Evolutionary conservation across 768 basidiomycete genomes (phyloP).

Genomic region (Kockovaella imperatae): DNA sequence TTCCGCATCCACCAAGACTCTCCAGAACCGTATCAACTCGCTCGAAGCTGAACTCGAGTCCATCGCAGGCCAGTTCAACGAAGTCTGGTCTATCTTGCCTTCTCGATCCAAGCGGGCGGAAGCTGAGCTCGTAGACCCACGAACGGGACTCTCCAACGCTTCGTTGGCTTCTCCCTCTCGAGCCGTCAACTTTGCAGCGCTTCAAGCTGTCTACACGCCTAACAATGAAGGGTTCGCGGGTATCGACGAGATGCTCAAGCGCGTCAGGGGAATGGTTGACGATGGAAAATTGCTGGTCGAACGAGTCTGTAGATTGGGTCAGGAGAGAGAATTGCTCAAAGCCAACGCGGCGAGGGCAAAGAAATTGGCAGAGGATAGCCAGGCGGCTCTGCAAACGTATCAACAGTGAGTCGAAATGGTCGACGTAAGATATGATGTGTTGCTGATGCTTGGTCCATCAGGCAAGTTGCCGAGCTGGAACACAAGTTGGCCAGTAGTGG

Average conservation of each 20-base stretch:
- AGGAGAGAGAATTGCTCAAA: conserved; percentile 83
- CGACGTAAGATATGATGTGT: neutral
- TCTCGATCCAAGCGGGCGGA: conserved; percentile 69
- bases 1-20: conserved; percentile 14
- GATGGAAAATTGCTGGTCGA: conserved; percentile 81
- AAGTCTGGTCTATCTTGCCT: conserved; percentile 74
- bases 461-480: conserved; percentile 43
- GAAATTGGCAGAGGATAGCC: conserved; percentile 78
- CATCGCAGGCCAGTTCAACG: conserved; percentile 58
- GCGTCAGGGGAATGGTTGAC: conserved; percentile 70
- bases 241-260: conserved; percentile 64
- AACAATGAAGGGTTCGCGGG: conserved; percentile 52
- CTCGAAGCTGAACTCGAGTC: conserved; percentile 51
- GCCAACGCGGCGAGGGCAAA: conserved; percentile 86
- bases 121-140: conserved; percentile 46
- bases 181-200: conserved; percentile 75
- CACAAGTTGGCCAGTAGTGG: conserved; percentile 35
- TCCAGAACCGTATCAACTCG: conserved; percentile 24
- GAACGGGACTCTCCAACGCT: conserved; percentile 27
- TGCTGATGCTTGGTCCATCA: neutral
- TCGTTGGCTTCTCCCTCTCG: conserved; percentile 49
- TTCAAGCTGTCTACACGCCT: conserved; percentile 68
- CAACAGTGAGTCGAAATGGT: conserved; percentile 52
- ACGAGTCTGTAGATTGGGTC: conserved; percentile 71
- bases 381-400: conserved; percentile 72